Base-by-base conservation (phyloP, 345 rosid species). In the Salix viminalis region DNA sequence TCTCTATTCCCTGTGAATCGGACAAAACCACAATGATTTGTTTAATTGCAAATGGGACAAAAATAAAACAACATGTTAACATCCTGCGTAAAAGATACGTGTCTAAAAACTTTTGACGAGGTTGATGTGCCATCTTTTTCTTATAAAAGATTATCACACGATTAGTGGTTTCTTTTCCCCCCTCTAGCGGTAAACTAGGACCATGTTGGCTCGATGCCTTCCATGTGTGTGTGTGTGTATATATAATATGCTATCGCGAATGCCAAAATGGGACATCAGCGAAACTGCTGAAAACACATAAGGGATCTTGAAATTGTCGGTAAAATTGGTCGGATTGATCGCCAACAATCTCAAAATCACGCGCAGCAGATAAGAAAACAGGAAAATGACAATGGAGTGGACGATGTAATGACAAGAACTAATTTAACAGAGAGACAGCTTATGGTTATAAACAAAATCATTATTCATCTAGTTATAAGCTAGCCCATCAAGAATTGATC, bases 401-500 rank as follows among this genome's bases (percentile, higher is more conserved):
- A 16, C 50, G 34, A 24, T 10, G 4, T 30, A 41, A 4, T 14
- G 41, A 16, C 67, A 75, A 54, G 24, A 24, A 54, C 36, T 54
- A 65, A 68, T 68, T 37, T 26, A 39, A 60, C 34, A 4, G 4
- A 19, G 44, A 54, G 67, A 76, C 73, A 76, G 69, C 79, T 58
- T 11, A 11, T 76, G 74, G 79, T 69, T 52, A 69, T 24, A 39
- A 76, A 58, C 79, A 68, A 68, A 67, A 11, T 9, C 50, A 65
- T 32, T 30, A 58, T 58, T 4, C 30, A 24, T 16, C 66, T 36
- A 4, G n/a, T 39, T 76, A 76, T 41, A 76, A 68, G 14, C 60
- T 32, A 32, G 34, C 5, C 73, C 41, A 68, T 36, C 39, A 34
- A 24, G 34, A 34, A 23, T 32, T 32, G 34, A 32, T n/a, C 50